Percentiles rank a stretch among this genome's conserved stretches.
Evolutionary conservation across 2,329 filamentous ascomycete genomes (phyloP).

Genomic region (Venturia carpophila): DNA sequence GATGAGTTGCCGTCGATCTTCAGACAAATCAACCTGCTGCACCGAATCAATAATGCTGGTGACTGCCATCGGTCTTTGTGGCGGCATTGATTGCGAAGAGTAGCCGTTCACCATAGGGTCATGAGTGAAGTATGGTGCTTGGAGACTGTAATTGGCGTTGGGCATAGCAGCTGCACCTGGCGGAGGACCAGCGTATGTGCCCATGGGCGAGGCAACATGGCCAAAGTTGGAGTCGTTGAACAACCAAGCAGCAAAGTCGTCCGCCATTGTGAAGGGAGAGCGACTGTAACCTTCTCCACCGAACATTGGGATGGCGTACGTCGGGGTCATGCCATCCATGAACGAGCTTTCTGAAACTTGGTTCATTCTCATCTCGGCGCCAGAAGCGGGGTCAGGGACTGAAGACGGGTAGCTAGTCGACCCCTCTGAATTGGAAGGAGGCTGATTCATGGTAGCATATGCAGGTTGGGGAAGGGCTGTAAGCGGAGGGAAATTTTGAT

Average conservation of each 20-base stretch:
- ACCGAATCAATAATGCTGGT: conserved; percentile 76
- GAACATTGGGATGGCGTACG: conserved; percentile 75
- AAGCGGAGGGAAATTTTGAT: conserved; percentile 56
- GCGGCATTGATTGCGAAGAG: conserved; percentile 43
- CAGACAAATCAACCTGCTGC: conserved; percentile 73
- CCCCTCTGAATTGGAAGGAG: conserved; percentile 13
- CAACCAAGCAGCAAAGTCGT: conserved; percentile 78
- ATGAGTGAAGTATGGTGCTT: conserved; percentile 44
- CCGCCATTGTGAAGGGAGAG: conserved; percentile 79
- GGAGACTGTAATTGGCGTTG: conserved; percentile 36
- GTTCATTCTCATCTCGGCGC: conserved; percentile 11
- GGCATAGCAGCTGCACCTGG: conserved; percentile 32
- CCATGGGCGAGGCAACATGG: conserved; percentile 33
- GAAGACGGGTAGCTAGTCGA: conserved; percentile 11
- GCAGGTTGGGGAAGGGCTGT: conserved; percentile 49
- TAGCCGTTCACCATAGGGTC: conserved; percentile 43
- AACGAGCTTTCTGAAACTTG: conserved; percentile 25
- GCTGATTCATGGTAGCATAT: conserved; percentile 25
- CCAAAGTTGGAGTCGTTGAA: conserved; percentile 60
- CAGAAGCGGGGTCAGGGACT: not conserved
- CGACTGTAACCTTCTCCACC: conserved; percentile 75
- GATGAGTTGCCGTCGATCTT: conserved; percentile 77
- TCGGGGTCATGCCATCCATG: conserved; percentile 39
- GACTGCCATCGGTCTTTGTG: conserved; percentile 81
- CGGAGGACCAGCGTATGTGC: conserved; percentile 27